These are phyloP conservation scores for Vairimorpha apis DNA, from an alignment of 371 early-diverging fungal genomes.

Conservation along the genomic window DNA sequence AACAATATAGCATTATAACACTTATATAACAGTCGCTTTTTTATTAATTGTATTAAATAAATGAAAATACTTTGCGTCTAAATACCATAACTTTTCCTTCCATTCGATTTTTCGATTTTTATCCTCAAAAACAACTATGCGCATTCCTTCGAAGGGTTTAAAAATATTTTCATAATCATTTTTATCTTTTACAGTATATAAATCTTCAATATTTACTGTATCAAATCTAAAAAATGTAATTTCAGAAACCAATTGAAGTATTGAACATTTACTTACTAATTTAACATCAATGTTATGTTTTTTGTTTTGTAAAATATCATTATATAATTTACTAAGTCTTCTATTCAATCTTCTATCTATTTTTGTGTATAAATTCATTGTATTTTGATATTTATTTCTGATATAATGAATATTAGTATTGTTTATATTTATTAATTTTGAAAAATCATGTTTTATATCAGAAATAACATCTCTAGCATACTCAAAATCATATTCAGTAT, in stretches of 20 bases:
- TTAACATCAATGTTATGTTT: slow-evolving; percentile 11
- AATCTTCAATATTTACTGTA: neutral
- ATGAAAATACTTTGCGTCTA: slow-evolving; percentile 6
- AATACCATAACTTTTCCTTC: neutral
- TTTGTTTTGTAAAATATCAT: slow-evolving; percentile 18
- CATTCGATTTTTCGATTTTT: neutral
- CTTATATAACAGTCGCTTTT: neutral
- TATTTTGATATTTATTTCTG: neutral
- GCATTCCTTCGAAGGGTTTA: neutral
- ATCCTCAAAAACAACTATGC: slow-evolving; percentile 19
- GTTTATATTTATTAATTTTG: neutral
- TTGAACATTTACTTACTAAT: neutral
- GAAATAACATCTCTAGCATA: neutral
- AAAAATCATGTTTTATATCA: neutral
- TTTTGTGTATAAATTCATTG: slow-evolving; percentile 14
- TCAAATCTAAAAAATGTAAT: slow-evolving; percentile 34
- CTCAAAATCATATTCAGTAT: neutral
- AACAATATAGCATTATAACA: neutral
- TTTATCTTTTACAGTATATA: slow-evolving; percentile 1
- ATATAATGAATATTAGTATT: neutral
- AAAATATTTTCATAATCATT: neutral
- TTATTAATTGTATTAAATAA: neutral
- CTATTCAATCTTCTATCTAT: slow-evolving; percentile 29
- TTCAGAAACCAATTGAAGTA: slow-evolving; percentile 25
- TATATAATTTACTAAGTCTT: slow-evolving; percentile 22